phyloP scores from a whole-genome alignment of 331 rosid genomes.

The Prunus yedoensis region DNA sequence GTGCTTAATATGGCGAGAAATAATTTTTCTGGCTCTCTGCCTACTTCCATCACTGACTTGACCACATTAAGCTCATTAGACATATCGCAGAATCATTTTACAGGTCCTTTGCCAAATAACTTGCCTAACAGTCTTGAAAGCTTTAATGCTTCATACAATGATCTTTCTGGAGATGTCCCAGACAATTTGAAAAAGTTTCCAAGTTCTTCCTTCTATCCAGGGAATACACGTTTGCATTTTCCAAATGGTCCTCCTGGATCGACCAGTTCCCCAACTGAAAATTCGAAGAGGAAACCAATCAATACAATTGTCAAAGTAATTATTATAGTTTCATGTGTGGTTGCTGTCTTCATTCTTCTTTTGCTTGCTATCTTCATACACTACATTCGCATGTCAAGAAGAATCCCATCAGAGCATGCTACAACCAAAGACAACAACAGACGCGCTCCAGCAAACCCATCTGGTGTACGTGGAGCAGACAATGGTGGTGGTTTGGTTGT shows the following conservation, averaged over 20 bases:
- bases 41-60: constrained; percentile 68
- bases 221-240: constrained; percentile 54
- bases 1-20: constrained; percentile 79
- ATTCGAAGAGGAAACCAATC: constrained; percentile 54
- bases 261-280: constrained; percentile 31
- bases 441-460: constrained; percentile 46
- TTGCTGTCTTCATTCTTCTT: constrained; percentile 68
- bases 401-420: constrained; percentile 47
- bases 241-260: constrained; percentile 65
- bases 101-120: constrained; percentile 80
- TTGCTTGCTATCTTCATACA: constrained; percentile 80
- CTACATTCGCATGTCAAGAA: constrained; percentile 70
- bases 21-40: constrained; percentile 89
- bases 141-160: constrained; percentile 86
- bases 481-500: constrained; percentile 66
- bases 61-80: constrained; percentile 59
- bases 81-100: constrained; percentile 76
- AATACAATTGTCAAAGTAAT: constrained; percentile 73
- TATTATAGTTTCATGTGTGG: constrained; percentile 83
- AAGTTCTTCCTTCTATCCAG: constrained; percentile 82
- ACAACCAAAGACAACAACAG: constrained; percentile 44
- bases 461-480: constrained; percentile 48
- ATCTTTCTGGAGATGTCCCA: constrained; percentile 82
- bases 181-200: constrained; percentile 77
- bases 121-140: constrained; percentile 49